Conservation (phyloP, 2,329 filamentous ascomycete species). For the Cercospora janseana region DNA sequence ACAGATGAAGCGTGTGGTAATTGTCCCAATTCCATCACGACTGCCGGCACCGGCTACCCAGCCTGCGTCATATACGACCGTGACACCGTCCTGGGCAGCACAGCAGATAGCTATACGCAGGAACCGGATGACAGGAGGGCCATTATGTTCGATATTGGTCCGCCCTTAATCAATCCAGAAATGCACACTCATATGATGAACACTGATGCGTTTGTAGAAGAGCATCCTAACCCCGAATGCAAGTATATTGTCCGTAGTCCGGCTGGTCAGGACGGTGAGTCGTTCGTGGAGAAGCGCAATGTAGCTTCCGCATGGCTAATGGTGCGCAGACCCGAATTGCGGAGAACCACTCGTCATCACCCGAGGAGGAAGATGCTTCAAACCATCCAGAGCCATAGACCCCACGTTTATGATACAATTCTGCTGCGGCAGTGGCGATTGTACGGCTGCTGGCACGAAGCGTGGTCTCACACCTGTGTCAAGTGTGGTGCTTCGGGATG, state of each 20-base stretch:
- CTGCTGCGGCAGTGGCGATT: conserved; percentile 9
- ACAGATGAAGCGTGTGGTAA: no score
- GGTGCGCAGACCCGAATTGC: neutral
- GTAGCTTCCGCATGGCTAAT: no score
- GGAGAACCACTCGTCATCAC: neutral
- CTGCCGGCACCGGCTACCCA: conserved; percentile 4
- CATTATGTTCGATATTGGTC: neutral
- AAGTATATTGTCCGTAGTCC: neutral
- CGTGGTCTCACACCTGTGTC: neutral
- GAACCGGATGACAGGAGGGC: neutral
- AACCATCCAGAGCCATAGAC: neutral
- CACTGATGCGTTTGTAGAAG: neutral
- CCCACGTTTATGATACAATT: conserved; percentile 5
- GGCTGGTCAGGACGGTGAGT: neutral
- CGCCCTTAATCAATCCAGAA: neutral
- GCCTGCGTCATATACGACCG: conserved; percentile 1
- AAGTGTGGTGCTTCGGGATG: neutral
- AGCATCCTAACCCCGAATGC: neutral
- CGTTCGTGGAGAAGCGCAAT: neutral
- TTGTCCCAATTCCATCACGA: conserved; percentile 4
- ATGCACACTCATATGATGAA: neutral
- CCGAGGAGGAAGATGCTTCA: neutral
- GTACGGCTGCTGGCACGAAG: neutral
- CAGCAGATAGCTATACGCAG: neutral
- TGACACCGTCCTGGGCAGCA: conserved; percentile 1